Evolutionary conservation across 768 basidiomycete species (phyloP).

Genomic region (Agaricus blazei): DNA sequence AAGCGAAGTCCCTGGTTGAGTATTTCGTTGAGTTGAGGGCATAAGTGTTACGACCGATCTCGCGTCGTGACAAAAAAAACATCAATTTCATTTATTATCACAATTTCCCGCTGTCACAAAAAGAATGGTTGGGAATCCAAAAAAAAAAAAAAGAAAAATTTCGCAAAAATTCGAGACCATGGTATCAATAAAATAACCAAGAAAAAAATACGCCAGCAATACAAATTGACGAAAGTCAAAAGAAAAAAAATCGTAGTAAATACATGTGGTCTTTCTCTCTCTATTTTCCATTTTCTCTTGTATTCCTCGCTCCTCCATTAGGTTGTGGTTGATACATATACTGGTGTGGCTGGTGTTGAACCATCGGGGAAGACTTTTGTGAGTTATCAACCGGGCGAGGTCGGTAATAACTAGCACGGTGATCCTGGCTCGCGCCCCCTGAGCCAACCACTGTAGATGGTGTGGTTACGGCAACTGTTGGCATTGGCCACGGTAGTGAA

Average conservation of each 20-base stretch:
- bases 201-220: not conserved
- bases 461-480: conserved; percentile 59
- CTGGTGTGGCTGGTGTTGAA: conserved; percentile 6
- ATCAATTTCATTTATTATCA: not conserved
- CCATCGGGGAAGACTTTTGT: conserved; percentile 9
- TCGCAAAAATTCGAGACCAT: not conserved
- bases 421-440: conserved; percentile 32
- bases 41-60: not conserved
- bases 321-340: conserved; percentile 17
- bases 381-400: conserved; percentile 28
- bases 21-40: not conserved
- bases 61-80: not conserved
- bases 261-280: not conserved
- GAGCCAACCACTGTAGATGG: conserved; percentile 48
- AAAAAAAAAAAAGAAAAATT: no score
- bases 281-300: conserved; percentile 28
- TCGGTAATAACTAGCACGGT: conserved; percentile 52
- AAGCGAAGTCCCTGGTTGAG: not conserved
- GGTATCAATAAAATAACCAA: not conserved
- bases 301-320: conserved; percentile 10
- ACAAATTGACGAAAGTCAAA: not conserved
- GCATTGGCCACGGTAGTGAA: conserved; percentile 64
- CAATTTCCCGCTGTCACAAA: not conserved
- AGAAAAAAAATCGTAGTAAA: conserved; percentile 2
- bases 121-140: not conserved